Percentiles rank a stretch among this genome's conserved stretches.
phyloP scores from a whole-genome alignment of 2,329 filamentous ascomycete species.

The Aspergillus ustus region DNA sequence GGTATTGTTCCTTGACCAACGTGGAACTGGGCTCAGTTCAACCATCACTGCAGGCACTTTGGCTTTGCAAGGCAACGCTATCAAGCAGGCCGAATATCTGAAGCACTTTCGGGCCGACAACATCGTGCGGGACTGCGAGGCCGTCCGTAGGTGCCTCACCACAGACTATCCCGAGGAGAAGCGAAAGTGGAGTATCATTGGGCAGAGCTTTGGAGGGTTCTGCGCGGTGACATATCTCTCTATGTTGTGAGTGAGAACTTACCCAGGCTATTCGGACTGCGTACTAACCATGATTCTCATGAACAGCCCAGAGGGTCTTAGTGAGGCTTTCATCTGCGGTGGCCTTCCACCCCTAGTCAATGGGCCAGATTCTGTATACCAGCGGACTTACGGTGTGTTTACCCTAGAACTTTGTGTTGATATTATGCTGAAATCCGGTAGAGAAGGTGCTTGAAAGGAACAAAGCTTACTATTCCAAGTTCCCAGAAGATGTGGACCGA shows the following conservation, averaged over 20 bases:
- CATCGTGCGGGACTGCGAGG: slow-evolving; percentile 88
- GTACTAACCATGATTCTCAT: slow-evolving; percentile 1
- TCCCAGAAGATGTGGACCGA: slow-evolving; percentile 73
- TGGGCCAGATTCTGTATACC: slow-evolving; percentile 75
- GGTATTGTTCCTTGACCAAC: slow-evolving; percentile 82
- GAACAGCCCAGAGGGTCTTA: slow-evolving; percentile 69
- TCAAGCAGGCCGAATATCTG: slow-evolving; percentile 78
- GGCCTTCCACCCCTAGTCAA: slow-evolving; percentile 79
- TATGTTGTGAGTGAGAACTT: slow-evolving; percentile 56
- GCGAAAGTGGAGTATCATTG: slow-evolving; percentile 82
- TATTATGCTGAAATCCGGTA: slow-evolving; percentile 28
- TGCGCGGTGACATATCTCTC: slow-evolving; percentile 83
- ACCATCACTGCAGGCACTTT: slow-evolving; percentile 77
- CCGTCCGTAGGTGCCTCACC: slow-evolving; percentile 76
- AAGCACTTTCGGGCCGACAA: slow-evolving; percentile 86
- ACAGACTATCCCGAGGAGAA: slow-evolving; percentile 69
- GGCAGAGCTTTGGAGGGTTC: slow-evolving; percentile 92
- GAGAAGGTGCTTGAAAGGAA: slow-evolving; percentile 74
- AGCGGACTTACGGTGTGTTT: slow-evolving; percentile 62
- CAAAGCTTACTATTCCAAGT: slow-evolving; percentile 79
- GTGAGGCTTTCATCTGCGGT: slow-evolving; percentile 83
- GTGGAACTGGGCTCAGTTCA: slow-evolving; percentile 83
- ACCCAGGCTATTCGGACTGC: background rate
- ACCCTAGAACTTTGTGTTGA: background rate
- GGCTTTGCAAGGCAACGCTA: slow-evolving; percentile 63